Evolutionary conservation across 495 filamentous ascomycete genomes (phyloP).

Genomic region (Articulospora tetracladia): DNA sequence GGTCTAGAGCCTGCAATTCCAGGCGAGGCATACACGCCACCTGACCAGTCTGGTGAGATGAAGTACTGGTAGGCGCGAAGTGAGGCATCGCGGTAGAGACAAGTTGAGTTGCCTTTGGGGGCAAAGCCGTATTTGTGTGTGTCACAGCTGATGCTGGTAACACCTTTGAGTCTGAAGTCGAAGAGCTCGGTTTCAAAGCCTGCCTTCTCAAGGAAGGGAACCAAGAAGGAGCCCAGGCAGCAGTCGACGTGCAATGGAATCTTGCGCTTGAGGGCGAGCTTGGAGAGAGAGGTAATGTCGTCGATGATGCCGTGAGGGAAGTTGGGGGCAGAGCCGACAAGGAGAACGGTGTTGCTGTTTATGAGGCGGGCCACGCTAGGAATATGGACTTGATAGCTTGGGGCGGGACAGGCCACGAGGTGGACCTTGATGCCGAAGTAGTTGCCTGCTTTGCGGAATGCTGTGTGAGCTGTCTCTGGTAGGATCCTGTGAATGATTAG

Average conservation of each 20-base stretch:
- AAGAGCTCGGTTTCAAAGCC: conserved; percentile 85
- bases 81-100: conserved; percentile 78
- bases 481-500: conserved; percentile 63
- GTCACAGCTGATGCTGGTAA: conserved; percentile 92
- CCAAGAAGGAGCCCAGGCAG: conserved; percentile 91
- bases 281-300: conserved; percentile 82
- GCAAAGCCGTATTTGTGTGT: conserved; percentile 99
- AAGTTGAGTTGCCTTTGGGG: conserved; percentile 89
- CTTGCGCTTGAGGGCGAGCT: conserved; percentile 70
- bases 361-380: conserved; percentile 75
- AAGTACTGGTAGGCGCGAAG: conserved; percentile 92
- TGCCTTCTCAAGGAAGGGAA: conserved; percentile 86
- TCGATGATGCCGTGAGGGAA: conserved; percentile 98
- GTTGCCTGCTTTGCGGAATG: conserved; percentile 89
- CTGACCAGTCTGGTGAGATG: conserved; percentile 89
- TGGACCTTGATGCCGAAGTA: conserved; percentile 97
- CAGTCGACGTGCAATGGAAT: conserved; percentile 95
- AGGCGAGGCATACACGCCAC: conserved; percentile 93
- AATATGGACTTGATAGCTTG: conserved; percentile 78
- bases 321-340: conserved; percentile 94
- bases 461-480: conserved; percentile 89
- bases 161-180: conserved; percentile 91
- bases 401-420: conserved; percentile 82
- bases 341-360: conserved; percentile 93
- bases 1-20: conserved; percentile 87